These are phyloP conservation scores for Lepiota brunneoincarnata DNA, from an alignment of 768 basidiomycete genomes.

Conservation along the genomic window DNA sequence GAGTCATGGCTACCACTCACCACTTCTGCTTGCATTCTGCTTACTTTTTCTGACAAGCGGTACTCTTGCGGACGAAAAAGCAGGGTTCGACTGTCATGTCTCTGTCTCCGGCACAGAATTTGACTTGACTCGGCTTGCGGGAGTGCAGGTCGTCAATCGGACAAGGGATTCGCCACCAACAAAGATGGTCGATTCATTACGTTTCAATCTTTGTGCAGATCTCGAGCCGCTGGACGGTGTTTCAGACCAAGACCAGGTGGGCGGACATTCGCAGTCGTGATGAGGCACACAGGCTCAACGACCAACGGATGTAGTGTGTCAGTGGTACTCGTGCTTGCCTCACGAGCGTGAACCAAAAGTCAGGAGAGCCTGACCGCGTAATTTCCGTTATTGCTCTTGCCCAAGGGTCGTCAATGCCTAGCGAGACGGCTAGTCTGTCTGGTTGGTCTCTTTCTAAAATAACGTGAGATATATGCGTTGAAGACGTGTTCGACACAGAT, in stretches of 20 bases:
- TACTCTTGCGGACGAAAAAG: conserved; percentile 33
- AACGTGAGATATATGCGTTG: conserved; percentile 9
- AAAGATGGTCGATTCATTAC: conserved; percentile 52
- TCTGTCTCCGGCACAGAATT: conserved; percentile 42
- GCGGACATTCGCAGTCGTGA: conserved; percentile 19
- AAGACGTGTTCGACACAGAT: conserved; percentile 31
- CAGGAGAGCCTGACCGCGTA: conserved; percentile 53
- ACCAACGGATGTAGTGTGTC: conserved; percentile 50
- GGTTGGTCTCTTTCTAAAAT: conserved; percentile 27
- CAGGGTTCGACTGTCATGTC: conserved; percentile 54
- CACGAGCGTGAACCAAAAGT: conserved; percentile 62
- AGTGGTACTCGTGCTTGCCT: conserved; percentile 72
- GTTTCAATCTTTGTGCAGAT: conserved; percentile 69
- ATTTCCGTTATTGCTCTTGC: conserved; percentile 77
- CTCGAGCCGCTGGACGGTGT: conserved; percentile 45
- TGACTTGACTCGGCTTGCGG: conserved; percentile 57
- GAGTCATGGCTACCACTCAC: conserved; percentile 6
- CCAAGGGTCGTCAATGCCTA: conserved; percentile 30
- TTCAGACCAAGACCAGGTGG: conserved; percentile 65
- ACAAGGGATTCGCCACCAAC: conserved; percentile 64
- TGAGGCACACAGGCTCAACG: conserved; percentile 1
- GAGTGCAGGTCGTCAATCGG: conserved; percentile 47
- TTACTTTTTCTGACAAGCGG: conserved; percentile 14
- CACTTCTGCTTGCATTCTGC: conserved; percentile 13
- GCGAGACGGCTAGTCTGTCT: conserved; percentile 30